Evolutionary conservation across 1,284 basidiomycete genomes (phyloP).

Genomic region (Rhodotorula glutinis): DNA sequence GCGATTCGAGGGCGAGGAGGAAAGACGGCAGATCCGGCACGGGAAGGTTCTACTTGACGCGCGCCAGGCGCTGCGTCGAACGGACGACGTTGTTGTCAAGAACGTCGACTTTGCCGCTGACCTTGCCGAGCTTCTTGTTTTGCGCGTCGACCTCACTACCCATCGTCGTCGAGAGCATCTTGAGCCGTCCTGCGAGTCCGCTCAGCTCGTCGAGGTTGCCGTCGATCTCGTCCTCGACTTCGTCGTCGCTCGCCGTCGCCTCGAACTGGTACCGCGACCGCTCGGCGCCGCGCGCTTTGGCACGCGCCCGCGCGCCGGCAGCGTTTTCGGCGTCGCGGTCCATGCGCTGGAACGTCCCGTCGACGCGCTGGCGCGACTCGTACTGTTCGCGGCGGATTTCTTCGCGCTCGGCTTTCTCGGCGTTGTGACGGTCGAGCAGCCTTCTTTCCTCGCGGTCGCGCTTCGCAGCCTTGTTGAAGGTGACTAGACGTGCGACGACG

Average conservation of each 20-base stretch:
- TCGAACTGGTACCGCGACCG: conserved; percentile 90
- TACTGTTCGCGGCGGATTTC: conserved; percentile 79
- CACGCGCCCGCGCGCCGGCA: conserved; percentile 46
- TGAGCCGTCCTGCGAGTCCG: conserved; percentile 75
- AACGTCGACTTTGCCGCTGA: conserved; percentile 59
- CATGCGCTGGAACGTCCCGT: conserved; percentile 63
- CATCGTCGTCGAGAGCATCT: conserved; percentile 78
- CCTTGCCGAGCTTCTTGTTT: conserved; percentile 65
- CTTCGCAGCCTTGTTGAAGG: conserved; percentile 63
- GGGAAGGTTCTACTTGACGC: conserved; percentile 28
- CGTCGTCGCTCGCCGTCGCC: conserved; percentile 90
- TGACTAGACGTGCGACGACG: too few species aligned
- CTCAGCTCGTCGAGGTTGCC: conserved; percentile 86
- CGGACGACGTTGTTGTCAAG: conserved; percentile 39
- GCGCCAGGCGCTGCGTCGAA: conserved; percentile 35
- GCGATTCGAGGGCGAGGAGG: too few species aligned
- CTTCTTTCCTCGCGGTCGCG: conserved; percentile 86
- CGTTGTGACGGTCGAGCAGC: conserved; percentile 79
- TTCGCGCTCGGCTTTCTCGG: conserved; percentile 81
- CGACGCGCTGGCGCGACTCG: conserved; percentile 80
- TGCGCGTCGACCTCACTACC: conserved; percentile 61
- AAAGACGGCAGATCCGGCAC: too few species aligned
- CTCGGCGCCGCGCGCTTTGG: conserved; percentile 60
- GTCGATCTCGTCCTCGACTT: conserved; percentile 74
- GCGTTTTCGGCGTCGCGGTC: conserved; percentile 54